Base-by-base conservation (phyloP, 805 yeast genomes). In the Suhomyces prunicola region DNA sequence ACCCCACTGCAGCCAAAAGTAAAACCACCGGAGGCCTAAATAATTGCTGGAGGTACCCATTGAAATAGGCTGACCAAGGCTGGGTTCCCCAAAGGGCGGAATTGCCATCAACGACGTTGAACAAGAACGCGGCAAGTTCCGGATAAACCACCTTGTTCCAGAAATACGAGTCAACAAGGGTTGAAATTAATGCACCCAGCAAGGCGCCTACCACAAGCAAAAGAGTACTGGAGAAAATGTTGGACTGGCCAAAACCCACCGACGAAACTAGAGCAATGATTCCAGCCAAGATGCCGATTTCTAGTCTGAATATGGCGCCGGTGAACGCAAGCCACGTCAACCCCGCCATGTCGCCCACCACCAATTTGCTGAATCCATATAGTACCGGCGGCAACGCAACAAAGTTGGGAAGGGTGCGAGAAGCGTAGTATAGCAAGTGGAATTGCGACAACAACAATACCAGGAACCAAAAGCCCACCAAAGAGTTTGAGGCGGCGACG, bases 351-450 rank as follows among this genome's bases (percentile, higher is more conserved):
- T 80, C 74, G 9, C 86, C 89, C 17, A 59, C 57, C 13, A 89
- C 58, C 13, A 84, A 60, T 61, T 73, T 74, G 4, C 83, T 73
- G 44, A 87, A 57, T 0, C 87, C 87, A 46, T 71, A 60, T 51
- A 81, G 80, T 4, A 86, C 85, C 36, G 89, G 62, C 3, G 97
- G 97, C 50, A 93, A 72, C 2, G 88, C 91, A 53, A 92, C 72
- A 60, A 87, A 87, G 68, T 93, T 93, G n/a, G 97, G 97, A 53
- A 93, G 74, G 0, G 96, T 83, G 59, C 97, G 77, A 2, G 96
- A 79, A n/a, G 88, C 76, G 65, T 93, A 93, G 71, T 76, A 93
- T 54, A 86, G 70, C 17, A 90, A 56, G 65, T 93, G 97, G 71
- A 92, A 93, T 65, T 91, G 94, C 7, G 87, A 67, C 52, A 81